phyloP scores from a whole-genome alignment of 2,329 filamentous ascomycete genomes.

The Myotisia sp. region DNA sequence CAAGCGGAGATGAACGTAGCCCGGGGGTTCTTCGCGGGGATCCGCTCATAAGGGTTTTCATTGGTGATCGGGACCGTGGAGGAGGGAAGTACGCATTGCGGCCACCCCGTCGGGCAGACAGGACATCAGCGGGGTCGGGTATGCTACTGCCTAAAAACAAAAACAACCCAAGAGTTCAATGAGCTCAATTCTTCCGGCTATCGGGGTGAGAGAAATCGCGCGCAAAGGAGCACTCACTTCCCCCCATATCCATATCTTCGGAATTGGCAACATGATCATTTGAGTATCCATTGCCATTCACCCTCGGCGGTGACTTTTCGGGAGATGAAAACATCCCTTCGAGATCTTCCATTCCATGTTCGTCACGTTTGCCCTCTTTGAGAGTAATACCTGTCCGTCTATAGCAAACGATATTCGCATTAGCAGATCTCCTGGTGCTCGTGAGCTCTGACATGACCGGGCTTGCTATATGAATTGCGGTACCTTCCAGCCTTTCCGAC shows the following conservation, averaged over 20 bases:
- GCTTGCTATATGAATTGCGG: slow-evolving; percentile 4
- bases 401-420: slow-evolving; percentile 11
- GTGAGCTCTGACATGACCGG: slow-evolving; percentile 1
- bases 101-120: slow-evolving; percentile 22
- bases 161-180: not conserved
- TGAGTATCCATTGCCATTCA: slow-evolving; percentile 20
- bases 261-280: slow-evolving; percentile 38
- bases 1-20: slow-evolving; percentile 29
- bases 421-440: slow-evolving; percentile 10
- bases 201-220: not conserved
- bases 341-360: slow-evolving; percentile 80
- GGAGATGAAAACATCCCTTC: slow-evolving; percentile 84
- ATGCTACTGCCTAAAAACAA: slow-evolving; percentile 25
- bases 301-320: slow-evolving; percentile 40
- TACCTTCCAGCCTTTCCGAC: slow-evolving; percentile 35
- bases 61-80: slow-evolving; percentile 32
- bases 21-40: slow-evolving; percentile 30
- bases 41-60: slow-evolving; percentile 30
- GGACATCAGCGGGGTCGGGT: slow-evolving; percentile 29
- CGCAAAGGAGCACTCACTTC: slow-evolving; percentile 36
- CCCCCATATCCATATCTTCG: slow-evolving; percentile 48
- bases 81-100: slow-evolving; percentile 25
- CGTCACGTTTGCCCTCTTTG: slow-evolving; percentile 69
- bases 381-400: slow-evolving; percentile 85
- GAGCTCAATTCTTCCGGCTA: not conserved